Conservation (phyloP, 768 basidiomycete genomes). For the Rhizopogon vesiculosus region DNA sequence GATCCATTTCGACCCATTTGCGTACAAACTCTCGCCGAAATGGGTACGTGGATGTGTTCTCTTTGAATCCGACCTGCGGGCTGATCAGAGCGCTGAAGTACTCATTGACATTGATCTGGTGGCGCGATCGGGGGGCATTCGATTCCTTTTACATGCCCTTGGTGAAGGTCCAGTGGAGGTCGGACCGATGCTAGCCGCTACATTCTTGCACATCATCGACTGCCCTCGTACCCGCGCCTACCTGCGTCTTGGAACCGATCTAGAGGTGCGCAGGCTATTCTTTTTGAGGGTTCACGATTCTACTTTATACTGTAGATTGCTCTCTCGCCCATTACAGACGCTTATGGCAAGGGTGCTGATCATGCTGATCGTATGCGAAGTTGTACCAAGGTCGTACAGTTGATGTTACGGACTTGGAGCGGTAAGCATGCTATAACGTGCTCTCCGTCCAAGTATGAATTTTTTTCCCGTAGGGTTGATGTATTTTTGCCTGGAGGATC, state of each 20-base stretch:
- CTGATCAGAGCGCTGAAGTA: constrained; percentile 41
- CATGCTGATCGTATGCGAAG: constrained; percentile 78
- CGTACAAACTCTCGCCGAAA: constrained; percentile 85
- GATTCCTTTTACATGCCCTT: constrained; percentile 79
- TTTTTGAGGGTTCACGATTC: neutral
- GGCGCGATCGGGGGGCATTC: constrained; percentile 74
- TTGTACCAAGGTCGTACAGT: constrained; percentile 70
- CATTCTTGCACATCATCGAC: constrained; percentile 82
- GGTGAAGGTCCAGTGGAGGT: constrained; percentile 89
- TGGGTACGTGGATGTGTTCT: constrained; percentile 48
- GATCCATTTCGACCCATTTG: constrained; percentile 83
- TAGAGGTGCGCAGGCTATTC: constrained; percentile 59
- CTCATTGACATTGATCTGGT: constrained; percentile 85
- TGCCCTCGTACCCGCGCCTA: constrained; percentile 77
- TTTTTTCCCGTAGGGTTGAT: constrained; percentile 59
- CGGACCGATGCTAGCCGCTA: constrained; percentile 68
- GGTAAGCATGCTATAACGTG: constrained; percentile 46
- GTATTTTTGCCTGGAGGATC: constrained; percentile 90
- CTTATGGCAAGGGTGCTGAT: constrained; percentile 78
- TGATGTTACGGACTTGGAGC: constrained; percentile 90
- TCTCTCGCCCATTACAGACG: constrained; percentile 86
- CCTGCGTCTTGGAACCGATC: constrained; percentile 75
- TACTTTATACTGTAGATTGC: constrained; percentile 52
- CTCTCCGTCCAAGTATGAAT: neutral
- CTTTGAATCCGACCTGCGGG: constrained; percentile 2